Percentiles rank a stretch among this genome's conserved stretches.
Conservation (phyloP, 768 basidiomycete genomes). For the Mycena polygramma region DNA sequence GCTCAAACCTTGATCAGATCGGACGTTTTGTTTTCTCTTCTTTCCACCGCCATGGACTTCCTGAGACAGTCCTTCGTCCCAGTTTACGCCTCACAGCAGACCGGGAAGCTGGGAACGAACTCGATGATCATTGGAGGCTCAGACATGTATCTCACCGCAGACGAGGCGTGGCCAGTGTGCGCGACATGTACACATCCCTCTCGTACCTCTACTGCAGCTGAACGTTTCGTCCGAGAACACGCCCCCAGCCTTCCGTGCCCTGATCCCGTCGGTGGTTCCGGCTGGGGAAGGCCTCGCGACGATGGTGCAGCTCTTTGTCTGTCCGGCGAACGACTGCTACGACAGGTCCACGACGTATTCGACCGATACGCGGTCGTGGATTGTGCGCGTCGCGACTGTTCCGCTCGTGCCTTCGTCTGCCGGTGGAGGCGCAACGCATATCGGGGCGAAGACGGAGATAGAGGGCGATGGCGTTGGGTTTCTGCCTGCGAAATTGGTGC, state of each 20-base stretch:
- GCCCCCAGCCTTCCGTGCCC: constrained; percentile 7
- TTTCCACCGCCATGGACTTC: background rate
- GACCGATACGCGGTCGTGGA: constrained; percentile 32
- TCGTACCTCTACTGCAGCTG: constrained; percentile 32
- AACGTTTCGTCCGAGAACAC: constrained; percentile 31
- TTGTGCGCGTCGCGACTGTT: constrained; percentile 34
- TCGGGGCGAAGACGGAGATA: constrained; percentile 9
- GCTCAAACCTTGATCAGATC: too few species aligned
- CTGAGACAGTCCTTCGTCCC: constrained; percentile 2
- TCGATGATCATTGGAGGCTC: constrained; percentile 21
- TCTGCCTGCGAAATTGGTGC: constrained; percentile 24
- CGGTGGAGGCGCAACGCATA: background rate
- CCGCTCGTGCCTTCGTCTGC: background rate
- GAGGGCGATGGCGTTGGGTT: constrained; percentile 20
- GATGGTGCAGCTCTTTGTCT: constrained; percentile 36
- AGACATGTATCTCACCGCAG: constrained; percentile 3
- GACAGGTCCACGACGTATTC: constrained; percentile 16
- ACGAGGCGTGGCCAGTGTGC: constrained; percentile 28
- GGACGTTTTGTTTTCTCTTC: too few species aligned
- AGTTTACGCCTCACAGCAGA: background rate
- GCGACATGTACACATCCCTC: constrained; percentile 29
- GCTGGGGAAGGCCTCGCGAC: constrained; percentile 7
- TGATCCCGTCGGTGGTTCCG: constrained; percentile 6
- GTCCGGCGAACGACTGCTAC: constrained; percentile 28
- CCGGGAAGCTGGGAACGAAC: background rate